Evolutionary conservation across 1,284 basidiomycete species (phyloP), one percentile per base, ranked within the genome.

Genomic region (Ceratobasidium sp.): DNA sequence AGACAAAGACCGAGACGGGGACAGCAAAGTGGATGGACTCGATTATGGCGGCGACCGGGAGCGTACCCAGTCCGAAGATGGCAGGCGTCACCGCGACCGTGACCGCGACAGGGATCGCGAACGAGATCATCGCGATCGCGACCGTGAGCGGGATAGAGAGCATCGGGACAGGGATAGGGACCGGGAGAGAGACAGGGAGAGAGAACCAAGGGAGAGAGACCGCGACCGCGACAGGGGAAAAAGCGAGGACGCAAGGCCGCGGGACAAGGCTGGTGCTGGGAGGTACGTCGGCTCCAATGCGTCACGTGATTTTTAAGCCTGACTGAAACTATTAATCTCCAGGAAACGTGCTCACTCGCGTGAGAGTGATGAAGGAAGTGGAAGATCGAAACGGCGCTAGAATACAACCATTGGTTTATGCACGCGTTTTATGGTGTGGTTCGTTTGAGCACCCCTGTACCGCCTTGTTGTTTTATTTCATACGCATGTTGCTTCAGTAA

Each of bases 1-100:
- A 79, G 94, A 94, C 83, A 94, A 93, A 82, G 92, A 94, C 80
- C 86, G 92, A 44, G 91, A 93, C 78, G 88, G 87, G 14, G 92
- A 91, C 78, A 90, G 89, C 73, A 90, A 91, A 47, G 90, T 91
- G 8, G 91, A 93, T 77, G 92, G 92, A n/a, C 81, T 94, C 78
- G 93, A 94, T 79, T 94, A 94, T 76, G 91, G 91, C 6, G 91
- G 90, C 6, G 86, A 84, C 14, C 82, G 79, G 21, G 82, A 78
- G 43, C 46, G 64, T 30, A 55, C 64, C 82, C 82, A 75, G 79
- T 79, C 77, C 80, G 79, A 76, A 82, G 82, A 74, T 80, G 86
- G 77, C 83, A 86, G 0, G 58, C 83, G 87, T 76, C 71, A 80
- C 66, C 74, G 73, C 3, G 72, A 73, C 28, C 62, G 64, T 9